Percentiles rank a stretch among this genome's conserved stretches.
Conservation (phyloP, 805 yeast species). For the Lipomyces lipofer region DNA sequence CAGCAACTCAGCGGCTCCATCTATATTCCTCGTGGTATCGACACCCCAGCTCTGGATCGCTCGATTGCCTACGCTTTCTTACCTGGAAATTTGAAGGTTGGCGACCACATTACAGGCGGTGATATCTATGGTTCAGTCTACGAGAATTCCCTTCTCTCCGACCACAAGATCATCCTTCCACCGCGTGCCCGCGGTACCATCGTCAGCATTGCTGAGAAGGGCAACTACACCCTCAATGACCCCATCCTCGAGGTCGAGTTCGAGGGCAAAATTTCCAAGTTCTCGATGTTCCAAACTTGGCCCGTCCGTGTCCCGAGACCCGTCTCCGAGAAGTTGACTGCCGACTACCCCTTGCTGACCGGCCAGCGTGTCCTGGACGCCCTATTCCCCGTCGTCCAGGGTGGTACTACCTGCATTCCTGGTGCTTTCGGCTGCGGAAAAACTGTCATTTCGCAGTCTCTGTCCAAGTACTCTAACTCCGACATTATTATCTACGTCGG, state of each 20-base stretch:
- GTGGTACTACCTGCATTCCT: conserved; percentile 99
- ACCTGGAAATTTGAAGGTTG: conserved; percentile 76
- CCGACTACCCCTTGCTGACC: conserved; percentile 92
- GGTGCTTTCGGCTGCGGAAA: conserved; percentile 99
- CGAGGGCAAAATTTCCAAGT: conserved; percentile 76
- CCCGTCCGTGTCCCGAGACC: conserved; percentile 99
- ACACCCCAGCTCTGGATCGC: conserved; percentile 92
- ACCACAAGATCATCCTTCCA: conserved; percentile 92
- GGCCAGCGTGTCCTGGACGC: conserved; percentile 99
- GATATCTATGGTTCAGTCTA: conserved; percentile 91
- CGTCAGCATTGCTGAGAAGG: conserved; percentile 82
- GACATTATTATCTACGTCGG: conserved; percentile 96
- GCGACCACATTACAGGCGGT: conserved; percentile 98
- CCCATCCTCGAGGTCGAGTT: conserved; percentile 91
- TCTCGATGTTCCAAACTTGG: conserved; percentile 98
- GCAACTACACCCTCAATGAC: conserved; percentile 89
- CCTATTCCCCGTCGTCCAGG: conserved; percentile 98
- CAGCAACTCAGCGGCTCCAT: conserved; percentile 85
- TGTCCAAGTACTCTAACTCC: conserved; percentile 96
- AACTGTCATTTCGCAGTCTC: conserved; percentile 95
- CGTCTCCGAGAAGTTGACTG: conserved; percentile 88
- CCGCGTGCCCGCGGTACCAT: conserved; percentile 99
- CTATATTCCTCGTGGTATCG: conserved; percentile 98
- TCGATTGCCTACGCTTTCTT: conserved; percentile 78
- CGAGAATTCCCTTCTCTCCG: conserved; percentile 88